Evolutionary conservation across 1,284 basidiomycete species (phyloP).

Genomic region (Stygiomarasmius scandens): DNA sequence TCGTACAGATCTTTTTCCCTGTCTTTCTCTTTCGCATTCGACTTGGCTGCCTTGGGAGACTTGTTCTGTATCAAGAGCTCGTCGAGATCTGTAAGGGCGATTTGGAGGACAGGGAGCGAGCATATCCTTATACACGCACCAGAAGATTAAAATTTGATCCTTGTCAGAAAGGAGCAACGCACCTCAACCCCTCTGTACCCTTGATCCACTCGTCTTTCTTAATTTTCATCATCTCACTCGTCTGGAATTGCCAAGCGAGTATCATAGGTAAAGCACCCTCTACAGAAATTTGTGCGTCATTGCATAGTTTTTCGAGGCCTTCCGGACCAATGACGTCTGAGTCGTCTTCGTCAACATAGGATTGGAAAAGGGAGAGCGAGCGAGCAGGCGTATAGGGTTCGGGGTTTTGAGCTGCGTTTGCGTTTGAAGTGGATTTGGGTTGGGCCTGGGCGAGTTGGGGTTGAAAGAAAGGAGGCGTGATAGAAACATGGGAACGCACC

Average conservation of each 20-base stretch:
- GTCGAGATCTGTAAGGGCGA: constrained; percentile 62
- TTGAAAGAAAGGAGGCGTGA: neutral
- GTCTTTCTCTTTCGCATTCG: too few species aligned
- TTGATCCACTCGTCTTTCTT: constrained; percentile 67
- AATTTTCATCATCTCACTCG: constrained; percentile 71
- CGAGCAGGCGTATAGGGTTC: constrained; percentile 54
- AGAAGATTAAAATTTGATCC: too few species aligned
- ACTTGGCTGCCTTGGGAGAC: constrained; percentile 31
- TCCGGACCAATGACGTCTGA: constrained; percentile 63
- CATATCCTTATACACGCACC: too few species aligned
- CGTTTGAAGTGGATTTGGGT: too few species aligned
- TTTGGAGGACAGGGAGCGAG: constrained; percentile 49
- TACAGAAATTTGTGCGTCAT: constrained; percentile 63
- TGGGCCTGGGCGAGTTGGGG: too few species aligned
- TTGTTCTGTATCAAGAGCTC: constrained; percentile 58
- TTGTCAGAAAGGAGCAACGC: too few species aligned
- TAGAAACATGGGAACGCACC: constrained; percentile 18
- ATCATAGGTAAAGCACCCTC: constrained; percentile 72
- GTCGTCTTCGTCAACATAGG: constrained; percentile 64
- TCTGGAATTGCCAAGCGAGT: constrained; percentile 70
- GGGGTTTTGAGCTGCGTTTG: too few species aligned
- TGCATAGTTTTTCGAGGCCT: constrained; percentile 68
- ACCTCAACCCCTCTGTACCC: constrained; percentile 62
- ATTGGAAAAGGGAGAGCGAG: constrained; percentile 58
- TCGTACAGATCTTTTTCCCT: constrained; percentile 64